These are phyloP conservation scores for Debaryomyces subglobosus DNA, from an alignment of 1,139 yeast species.

Conservation along the genomic window DNA sequence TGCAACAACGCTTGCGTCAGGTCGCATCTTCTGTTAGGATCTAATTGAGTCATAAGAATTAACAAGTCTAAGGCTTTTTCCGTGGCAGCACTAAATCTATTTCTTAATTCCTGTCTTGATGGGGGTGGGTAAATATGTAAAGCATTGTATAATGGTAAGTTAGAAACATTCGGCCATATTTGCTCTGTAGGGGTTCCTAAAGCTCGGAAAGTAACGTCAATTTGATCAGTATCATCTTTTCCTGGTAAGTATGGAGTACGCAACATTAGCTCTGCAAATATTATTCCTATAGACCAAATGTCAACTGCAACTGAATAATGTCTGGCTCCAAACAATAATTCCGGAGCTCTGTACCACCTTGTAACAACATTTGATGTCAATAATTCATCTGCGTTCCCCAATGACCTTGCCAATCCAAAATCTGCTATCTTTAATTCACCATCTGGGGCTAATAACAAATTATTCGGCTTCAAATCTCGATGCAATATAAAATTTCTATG, in stretches of 20 bases:
- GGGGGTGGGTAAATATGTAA: slow-evolving; percentile 82
- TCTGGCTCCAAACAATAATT: slow-evolving; percentile 81
- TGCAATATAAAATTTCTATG: slow-evolving; percentile 89
- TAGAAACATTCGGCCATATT: slow-evolving; percentile 88
- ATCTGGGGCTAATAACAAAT: slow-evolving; percentile 77
- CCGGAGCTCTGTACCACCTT: slow-evolving; percentile 97
- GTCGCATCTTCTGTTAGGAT: slow-evolving; percentile 74
- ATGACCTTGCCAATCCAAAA: slow-evolving; percentile 90
- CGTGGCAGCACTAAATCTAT: slow-evolving; percentile 89
- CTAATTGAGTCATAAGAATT: slow-evolving; percentile 72
- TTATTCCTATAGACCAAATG: slow-evolving; percentile 92
- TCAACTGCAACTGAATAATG: slow-evolving; percentile 90
- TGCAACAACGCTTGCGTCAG: slow-evolving; percentile 68
- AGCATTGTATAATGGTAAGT: slow-evolving; percentile 74
- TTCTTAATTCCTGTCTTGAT: slow-evolving; percentile 75
- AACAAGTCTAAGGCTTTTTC: slow-evolving; percentile 80
- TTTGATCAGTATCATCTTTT: slow-evolving; percentile 83
- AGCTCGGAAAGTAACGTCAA: slow-evolving; percentile 90
- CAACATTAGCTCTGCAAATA: slow-evolving; percentile 95
- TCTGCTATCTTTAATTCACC: slow-evolving; percentile 93
- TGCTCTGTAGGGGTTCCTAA: slow-evolving; percentile 94
- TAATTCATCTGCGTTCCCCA: slow-evolving; percentile 78
- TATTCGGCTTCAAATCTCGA: slow-evolving; percentile 85
- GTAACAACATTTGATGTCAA: slow-evolving; percentile 95
- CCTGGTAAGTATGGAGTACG: slow-evolving; percentile 96